Percentiles rank a stretch among this genome's conserved stretches.
Conservation (phyloP, 2,329 filamentous ascomycete species). For the Didymosphaeria variabile region DNA sequence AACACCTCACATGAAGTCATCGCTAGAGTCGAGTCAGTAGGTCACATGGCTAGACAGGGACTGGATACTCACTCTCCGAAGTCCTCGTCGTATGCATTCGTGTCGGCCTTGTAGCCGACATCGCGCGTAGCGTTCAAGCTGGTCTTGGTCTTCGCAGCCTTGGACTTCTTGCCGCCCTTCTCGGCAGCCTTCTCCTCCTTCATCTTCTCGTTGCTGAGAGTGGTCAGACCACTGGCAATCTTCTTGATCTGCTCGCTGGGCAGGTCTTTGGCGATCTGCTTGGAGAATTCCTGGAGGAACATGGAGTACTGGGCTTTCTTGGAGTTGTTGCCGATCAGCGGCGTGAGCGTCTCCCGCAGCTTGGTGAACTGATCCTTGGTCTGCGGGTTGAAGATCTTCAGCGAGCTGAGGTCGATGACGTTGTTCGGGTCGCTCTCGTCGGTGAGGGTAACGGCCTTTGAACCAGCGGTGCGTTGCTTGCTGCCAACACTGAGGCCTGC, state of each 20-base stretch:
- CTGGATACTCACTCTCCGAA: constrained; percentile 79
- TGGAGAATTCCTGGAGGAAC: constrained; percentile 90
- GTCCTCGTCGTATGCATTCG: constrained; percentile 81
- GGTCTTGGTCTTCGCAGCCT: constrained; percentile 95
- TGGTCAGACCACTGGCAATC: constrained; percentile 85
- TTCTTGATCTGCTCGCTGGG: constrained; percentile 97
- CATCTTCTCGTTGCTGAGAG: constrained; percentile 96
- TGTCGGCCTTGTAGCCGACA: constrained; percentile 69
- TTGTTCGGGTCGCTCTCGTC: constrained; percentile 78
- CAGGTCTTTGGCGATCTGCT: constrained; percentile 86
- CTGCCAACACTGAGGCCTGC: constrained; percentile 76
- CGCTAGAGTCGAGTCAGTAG: constrained; percentile 39
- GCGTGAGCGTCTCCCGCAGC: constrained; percentile 79
- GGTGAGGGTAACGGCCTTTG: constrained; percentile 72
- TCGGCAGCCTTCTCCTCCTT: constrained; percentile 96
- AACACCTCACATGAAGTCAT: constrained; percentile 51
- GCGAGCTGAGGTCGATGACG: constrained; percentile 79
- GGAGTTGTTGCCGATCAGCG: constrained; percentile 75
- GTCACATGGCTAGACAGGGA: no score
- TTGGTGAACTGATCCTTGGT: constrained; percentile 87
- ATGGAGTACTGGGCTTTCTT: constrained; percentile 92
- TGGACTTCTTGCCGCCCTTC: constrained; percentile 95
- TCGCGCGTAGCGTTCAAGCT: constrained; percentile 74
- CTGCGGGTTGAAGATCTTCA: constrained; percentile 87
- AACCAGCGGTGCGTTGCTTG: constrained; percentile 67